Evolutionary conservation across 2,329 filamentous ascomycete species (phyloP).

Genomic region (Colletotrichum spaethianum): DNA sequence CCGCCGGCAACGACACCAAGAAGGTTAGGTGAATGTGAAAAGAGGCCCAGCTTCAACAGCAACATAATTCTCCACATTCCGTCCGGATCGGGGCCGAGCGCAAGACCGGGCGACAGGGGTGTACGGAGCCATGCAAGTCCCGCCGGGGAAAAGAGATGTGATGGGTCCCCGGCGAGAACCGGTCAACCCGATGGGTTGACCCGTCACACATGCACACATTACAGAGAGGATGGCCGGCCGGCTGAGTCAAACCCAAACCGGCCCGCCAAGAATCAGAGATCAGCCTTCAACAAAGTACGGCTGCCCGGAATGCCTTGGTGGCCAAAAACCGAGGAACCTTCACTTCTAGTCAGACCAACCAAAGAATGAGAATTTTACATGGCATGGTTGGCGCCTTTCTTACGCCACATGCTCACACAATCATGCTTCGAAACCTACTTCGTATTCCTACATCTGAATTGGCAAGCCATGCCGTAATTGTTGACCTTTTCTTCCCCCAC

Average conservation of each 20-base stretch:
- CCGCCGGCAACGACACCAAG: slow-evolving; percentile 62
- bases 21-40: slow-evolving; percentile 62
- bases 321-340: slow-evolving; percentile 9
- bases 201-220: slow-evolving; percentile 14
- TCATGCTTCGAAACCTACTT: neutral
- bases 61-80: slow-evolving; percentile 19
- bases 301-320: slow-evolving; percentile 23
- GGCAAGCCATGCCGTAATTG: slow-evolving; percentile 33
- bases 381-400: slow-evolving; percentile 20
- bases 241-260: slow-evolving; percentile 30
- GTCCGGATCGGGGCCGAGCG: slow-evolving; percentile 34
- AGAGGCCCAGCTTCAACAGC: slow-evolving; percentile 42
- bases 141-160: slow-evolving; percentile 5
- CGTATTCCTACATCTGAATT: neutral
- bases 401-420: slow-evolving; percentile 9
- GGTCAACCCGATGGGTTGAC: slow-evolving; percentile 34
- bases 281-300: slow-evolving; percentile 41
- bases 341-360: slow-evolving; percentile 36
- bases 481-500: neutral
- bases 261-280: slow-evolving; percentile 34
- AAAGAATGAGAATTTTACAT: slow-evolving; percentile 23
- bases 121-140: slow-evolving; percentile 33
- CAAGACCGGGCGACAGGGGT: slow-evolving; percentile 37
- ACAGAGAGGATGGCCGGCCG: slow-evolving; percentile 3
- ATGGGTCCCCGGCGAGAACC: slow-evolving; percentile 27